phyloP scores from a whole-genome alignment of 768 basidiomycete genomes.

The Punctularia strigosozonata region DNA sequence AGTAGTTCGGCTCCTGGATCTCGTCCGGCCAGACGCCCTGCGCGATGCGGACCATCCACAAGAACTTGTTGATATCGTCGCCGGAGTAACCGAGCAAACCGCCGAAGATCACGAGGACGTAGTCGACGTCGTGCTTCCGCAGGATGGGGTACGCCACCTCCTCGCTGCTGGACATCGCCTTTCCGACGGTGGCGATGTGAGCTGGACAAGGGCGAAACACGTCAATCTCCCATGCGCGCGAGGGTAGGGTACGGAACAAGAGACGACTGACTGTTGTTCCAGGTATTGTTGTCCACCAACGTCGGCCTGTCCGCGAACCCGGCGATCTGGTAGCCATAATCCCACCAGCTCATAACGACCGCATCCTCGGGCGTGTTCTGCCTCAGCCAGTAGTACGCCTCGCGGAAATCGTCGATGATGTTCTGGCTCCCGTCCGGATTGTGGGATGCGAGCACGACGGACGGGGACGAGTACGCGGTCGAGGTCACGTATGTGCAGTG shows the following conservation, averaged over 20 bases:
- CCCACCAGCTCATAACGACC: constrained; percentile 99
- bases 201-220: constrained; percentile 31
- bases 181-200: constrained; percentile 97
- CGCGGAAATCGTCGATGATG: constrained; percentile 98
- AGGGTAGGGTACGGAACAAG: not conserved
- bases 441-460: constrained; percentile 81
- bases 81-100: constrained; percentile 95
- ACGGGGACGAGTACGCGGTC: constrained; percentile 92
- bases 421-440: constrained; percentile 78
- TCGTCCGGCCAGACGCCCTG: constrained; percentile 98
- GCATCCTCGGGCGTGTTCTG: constrained; percentile 89
- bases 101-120: constrained; percentile 95
- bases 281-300: constrained; percentile 97
- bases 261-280: constrained; percentile 86
- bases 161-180: constrained; percentile 91
- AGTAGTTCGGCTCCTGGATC: constrained; percentile 91
- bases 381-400: constrained; percentile 97
- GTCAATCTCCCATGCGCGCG: not conserved
- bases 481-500: constrained; percentile 98
- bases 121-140: constrained; percentile 94
- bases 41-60: constrained; percentile 95
- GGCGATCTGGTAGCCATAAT: constrained; percentile 98
- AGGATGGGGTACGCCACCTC: constrained; percentile 96
- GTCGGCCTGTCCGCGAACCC: constrained; percentile 97
- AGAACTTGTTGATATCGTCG: constrained; percentile 99